phyloP scores from a whole-genome alignment of 1,284 basidiomycete species.

The Pulveroboletus sp. region DNA sequence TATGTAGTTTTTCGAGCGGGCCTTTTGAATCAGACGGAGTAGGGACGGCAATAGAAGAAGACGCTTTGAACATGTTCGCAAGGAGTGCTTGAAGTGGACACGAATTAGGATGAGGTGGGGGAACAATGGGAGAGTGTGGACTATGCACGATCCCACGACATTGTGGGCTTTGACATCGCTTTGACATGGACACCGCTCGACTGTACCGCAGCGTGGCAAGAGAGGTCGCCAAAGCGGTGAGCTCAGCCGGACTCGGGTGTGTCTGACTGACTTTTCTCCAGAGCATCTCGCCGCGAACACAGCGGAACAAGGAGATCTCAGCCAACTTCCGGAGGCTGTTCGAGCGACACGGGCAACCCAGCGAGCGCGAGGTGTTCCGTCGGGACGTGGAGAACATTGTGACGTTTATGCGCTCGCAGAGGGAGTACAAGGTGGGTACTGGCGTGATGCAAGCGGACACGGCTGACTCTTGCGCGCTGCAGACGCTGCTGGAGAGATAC shows the following conservation, averaged over 20 bases:
- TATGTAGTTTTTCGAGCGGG: background rate
- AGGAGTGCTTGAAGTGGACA: slow-evolving; percentile 1
- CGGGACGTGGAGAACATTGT: slow-evolving; percentile 65
- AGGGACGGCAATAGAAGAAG: background rate
- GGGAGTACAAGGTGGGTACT: slow-evolving; percentile 48
- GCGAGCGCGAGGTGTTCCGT: slow-evolving; percentile 36
- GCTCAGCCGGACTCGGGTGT: slow-evolving; percentile 18
- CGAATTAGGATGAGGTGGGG: slow-evolving; percentile 6
- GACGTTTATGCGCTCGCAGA: slow-evolving; percentile 73
- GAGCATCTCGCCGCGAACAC: slow-evolving; percentile 46
- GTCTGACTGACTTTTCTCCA: slow-evolving; percentile 18
- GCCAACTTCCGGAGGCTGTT: slow-evolving; percentile 62
- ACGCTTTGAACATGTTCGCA: slow-evolving; percentile 25
- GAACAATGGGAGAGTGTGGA: slow-evolving; percentile 32
- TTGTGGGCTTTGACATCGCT: slow-evolving; percentile 21
- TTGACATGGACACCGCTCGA: slow-evolving; percentile 30
- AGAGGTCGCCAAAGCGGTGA: slow-evolving; percentile 46
- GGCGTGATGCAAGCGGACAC: background rate
- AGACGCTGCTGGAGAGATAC: slow-evolving; percentile 81
- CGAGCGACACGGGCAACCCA: slow-evolving; percentile 39
- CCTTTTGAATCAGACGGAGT: slow-evolving; percentile 22
- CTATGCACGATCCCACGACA: slow-evolving; percentile 17
- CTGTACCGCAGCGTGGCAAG: slow-evolving; percentile 48
- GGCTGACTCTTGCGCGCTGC: slow-evolving; percentile 7
- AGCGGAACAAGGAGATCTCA: slow-evolving; percentile 48